phyloP scores from a whole-genome alignment of 805 yeast species.

The Blastobotrys mokoenaii region DNA sequence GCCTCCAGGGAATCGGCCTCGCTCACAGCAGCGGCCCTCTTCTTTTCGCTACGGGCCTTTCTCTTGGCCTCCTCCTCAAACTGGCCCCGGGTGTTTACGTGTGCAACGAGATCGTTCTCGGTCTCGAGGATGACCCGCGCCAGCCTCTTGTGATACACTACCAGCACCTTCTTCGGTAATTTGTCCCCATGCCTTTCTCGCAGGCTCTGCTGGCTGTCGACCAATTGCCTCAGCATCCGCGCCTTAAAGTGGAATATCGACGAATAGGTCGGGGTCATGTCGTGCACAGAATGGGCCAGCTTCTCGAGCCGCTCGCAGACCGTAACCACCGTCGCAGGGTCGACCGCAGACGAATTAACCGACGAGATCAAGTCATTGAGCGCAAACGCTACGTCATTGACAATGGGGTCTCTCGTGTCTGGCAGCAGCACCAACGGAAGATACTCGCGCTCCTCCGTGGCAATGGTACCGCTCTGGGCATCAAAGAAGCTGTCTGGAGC shows the following conservation, averaged over 20 bases:
- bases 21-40: conserved; percentile 3
- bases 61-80: not conserved
- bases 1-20: conserved; percentile 8
- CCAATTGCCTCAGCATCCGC: conserved; percentile 8
- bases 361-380: conserved; percentile 22
- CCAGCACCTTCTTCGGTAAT: not conserved
- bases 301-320: conserved; percentile 12
- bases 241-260: conserved; percentile 14
- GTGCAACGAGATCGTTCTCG: conserved; percentile 17
- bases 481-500: conserved; percentile 18
- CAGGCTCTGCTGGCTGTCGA: not conserved
- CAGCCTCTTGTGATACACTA: conserved; percentile 4
- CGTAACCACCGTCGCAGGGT: conserved; percentile 14
- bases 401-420: conserved; percentile 18
- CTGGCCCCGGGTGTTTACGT: conserved; percentile 12
- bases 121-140: conserved; percentile 16
- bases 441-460: conserved; percentile 16
- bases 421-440: conserved; percentile 23
- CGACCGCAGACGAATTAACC: conserved; percentile 18
- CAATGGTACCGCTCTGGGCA: conserved; percentile 20
- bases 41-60: not conserved
- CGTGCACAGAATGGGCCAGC: conserved; percentile 12
- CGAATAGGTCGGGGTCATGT: conserved; percentile 11
- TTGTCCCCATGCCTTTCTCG: not conserved
- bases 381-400: conserved; percentile 19